Evolutionary conservation across 495 filamentous ascomycete genomes (phyloP), one percentile per base, ranked within the genome.

Genomic region (Aspergillus indologenus): DNA sequence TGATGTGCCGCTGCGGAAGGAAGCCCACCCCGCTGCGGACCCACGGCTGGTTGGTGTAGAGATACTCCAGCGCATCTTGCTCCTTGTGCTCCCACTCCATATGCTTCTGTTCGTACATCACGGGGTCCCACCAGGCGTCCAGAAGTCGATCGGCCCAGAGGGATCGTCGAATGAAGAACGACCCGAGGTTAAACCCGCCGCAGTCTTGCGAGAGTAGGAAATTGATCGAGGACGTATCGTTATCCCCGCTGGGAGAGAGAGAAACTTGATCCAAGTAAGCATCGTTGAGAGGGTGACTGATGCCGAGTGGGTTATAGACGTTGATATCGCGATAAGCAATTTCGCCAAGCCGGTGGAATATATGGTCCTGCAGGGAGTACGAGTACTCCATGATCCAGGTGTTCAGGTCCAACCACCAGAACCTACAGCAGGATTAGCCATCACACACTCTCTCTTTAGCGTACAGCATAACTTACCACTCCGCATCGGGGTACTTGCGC

Each of bases 21-120:
- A 99, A 98, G 4, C 87, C 92, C 0, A 91, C 88, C 54, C 91
- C 87, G 44, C 87, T 86, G 58, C 94, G 86, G 59, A 98, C 85
- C 95, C 94, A 98, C 1, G 94, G 90, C 66, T 98, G 94, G 61
- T 86, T 87, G 31, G 78, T 83, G 72, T 98, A 99, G 45, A 99
- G 81, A 71, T 95, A 90, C 71, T 98, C 92, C 45, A 99, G 72
- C 15, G 94, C 89, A 69, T 97, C 91, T 70, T 99, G 94, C 67
- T 99, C 94, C 67, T 97, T 98, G 76, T 98, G 95, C 66, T 94
- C 91, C 94, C 94, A 99, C 59, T 96, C 83, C 93, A 97, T 98
- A 67, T 99, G 94, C 72, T 91, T 93, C 75, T 98, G 95, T 74
- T 99, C 94, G 73, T 99, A 99, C 56, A 89, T 86, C 42, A 97